Percentiles rank a stretch among this genome's conserved stretches.
Conservation (phyloP, 1,139 yeast genomes). For the Geotrichum citri-aurantii region DNA sequence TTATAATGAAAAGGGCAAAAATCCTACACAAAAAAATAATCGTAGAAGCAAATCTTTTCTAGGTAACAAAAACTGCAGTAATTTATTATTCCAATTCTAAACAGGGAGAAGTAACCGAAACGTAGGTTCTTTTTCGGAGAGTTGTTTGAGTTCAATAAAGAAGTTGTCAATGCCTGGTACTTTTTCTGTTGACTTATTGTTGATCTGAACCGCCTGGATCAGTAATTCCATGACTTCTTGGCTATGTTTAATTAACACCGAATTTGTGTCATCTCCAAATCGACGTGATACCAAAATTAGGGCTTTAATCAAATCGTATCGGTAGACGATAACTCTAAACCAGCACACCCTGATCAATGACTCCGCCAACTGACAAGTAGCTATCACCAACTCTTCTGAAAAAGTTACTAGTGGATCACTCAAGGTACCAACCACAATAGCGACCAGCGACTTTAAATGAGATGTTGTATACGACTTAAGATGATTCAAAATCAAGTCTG, state of each 20-base stretch:
- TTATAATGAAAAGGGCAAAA: conserved; percentile 32
- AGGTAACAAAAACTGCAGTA: neutral
- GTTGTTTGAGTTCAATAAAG: neutral
- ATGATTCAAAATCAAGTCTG: conserved; percentile 12
- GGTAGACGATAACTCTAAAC: conserved; percentile 34
- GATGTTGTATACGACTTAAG: conserved; percentile 23
- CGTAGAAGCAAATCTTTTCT: neutral
- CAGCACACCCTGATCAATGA: conserved; percentile 30
- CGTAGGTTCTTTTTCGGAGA: conserved; percentile 1
- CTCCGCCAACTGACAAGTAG: conserved; percentile 25
- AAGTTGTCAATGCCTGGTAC: conserved; percentile 6
- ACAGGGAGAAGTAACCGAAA: neutral
- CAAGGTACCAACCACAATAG: conserved; percentile 26
- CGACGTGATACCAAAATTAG: conserved; percentile 27
- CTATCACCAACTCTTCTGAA: conserved; percentile 24
- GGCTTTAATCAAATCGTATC: conserved; percentile 36
- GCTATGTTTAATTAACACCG: neutral
- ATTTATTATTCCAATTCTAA: neutral
- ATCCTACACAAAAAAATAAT: neutral
- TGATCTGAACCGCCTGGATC: conserved; percentile 2
- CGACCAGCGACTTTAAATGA: conserved; percentile 28
- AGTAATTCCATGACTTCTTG: neutral
- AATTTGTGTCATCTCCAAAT: conserved; percentile 11
- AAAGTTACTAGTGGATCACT: conserved; percentile 34
- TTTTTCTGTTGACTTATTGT: neutral